phyloP scores from a whole-genome alignment of 495 filamentous ascomycete species.

The Penicillium longicatenatum region DNA sequence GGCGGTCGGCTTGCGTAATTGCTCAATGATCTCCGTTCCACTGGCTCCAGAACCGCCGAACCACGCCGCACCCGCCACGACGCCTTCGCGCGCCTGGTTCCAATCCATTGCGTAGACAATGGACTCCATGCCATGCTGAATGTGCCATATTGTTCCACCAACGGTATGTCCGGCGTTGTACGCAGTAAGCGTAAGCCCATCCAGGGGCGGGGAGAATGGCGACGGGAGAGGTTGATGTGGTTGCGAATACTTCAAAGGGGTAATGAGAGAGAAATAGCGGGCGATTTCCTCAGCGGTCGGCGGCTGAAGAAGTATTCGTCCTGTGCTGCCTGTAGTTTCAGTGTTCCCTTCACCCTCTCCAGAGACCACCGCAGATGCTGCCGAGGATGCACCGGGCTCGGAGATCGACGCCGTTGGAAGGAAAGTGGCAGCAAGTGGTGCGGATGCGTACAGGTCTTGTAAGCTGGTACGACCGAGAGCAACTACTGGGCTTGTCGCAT shows the following conservation, averaged over 20 bases:
- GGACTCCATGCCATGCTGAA: conserved; percentile 94
- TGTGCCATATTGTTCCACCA: conserved; percentile 98
- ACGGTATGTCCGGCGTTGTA: conserved; percentile 96
- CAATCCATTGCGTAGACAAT: conserved; percentile 98
- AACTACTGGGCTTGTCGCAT: conserved; percentile 91
- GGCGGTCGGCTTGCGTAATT: conserved; percentile 88
- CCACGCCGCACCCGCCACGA: conserved; percentile 91
- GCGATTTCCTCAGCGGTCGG: conserved; percentile 88
- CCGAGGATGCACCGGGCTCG: conserved; percentile 59
- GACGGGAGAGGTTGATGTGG: conserved; percentile 85
- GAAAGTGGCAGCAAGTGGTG: conserved; percentile 80
- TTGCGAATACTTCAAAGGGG: conserved; percentile 94
- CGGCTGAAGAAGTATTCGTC: conserved; percentile 71
- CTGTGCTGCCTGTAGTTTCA: conserved; percentile 30
- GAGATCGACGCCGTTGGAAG: conserved; percentile 68
- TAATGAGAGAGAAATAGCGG: conserved; percentile 87
- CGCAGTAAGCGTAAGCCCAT: conserved; percentile 92
- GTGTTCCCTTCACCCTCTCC: conserved; percentile 24
- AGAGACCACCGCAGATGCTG: conserved; percentile 35
- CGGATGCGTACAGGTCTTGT: conserved; percentile 90
- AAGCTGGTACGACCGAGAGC: conserved; percentile 87
- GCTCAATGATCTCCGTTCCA: conserved; percentile 89
- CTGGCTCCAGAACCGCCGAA: conserved; percentile 78
- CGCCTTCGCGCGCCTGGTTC: conserved; percentile 94
- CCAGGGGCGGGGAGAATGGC: conserved; percentile 82